Percentiles rank a stretch among this genome's conserved stretches.
phyloP scores from a whole-genome alignment of 1,284 basidiomycete species.

The Tremellales sp. region DNA sequence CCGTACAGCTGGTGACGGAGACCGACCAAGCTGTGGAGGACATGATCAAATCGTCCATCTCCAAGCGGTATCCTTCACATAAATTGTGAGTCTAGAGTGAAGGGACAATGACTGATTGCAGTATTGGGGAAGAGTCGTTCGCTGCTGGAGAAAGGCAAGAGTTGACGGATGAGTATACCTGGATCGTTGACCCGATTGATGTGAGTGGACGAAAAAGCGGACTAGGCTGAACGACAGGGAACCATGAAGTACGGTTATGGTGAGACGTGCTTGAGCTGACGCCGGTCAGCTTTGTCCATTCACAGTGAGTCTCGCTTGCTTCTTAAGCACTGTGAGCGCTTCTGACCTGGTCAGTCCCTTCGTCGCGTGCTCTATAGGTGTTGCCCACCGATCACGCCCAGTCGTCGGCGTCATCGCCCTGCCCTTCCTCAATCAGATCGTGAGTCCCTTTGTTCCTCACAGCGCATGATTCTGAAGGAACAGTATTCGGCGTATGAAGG shows the following conservation, averaged over 20 bases:
- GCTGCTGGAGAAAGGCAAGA: constrained; percentile 56
- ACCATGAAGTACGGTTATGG: constrained; percentile 38
- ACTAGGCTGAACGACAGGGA: constrained; percentile 23
- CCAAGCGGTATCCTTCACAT: constrained; percentile 67
- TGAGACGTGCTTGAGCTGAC: constrained; percentile 4
- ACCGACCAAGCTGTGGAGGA: constrained; percentile 90
- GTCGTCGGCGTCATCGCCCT: constrained; percentile 85
- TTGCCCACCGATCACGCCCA: constrained; percentile 73
- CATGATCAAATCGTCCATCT: constrained; percentile 69
- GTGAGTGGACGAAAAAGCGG: constrained; percentile 19
- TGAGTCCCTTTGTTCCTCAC: constrained; percentile 36
- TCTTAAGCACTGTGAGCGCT: background rate
- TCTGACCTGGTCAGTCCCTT: constrained; percentile 27
- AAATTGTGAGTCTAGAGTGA: constrained; percentile 53
- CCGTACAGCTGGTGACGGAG: constrained; percentile 75
- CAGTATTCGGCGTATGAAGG: constrained; percentile 75
- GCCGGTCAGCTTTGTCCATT: constrained; percentile 41
- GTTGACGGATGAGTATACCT: constrained; percentile 63
- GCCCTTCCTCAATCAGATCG: constrained; percentile 78
- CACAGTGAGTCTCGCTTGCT: constrained; percentile 26
- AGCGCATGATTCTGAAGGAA: constrained; percentile 3
- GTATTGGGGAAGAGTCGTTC: constrained; percentile 82
- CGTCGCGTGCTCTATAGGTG: constrained; percentile 64
- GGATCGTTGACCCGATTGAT: constrained; percentile 48
- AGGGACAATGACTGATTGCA: constrained; percentile 9